Conservation (phyloP, 108 stramenopile genomes). For the Cyclotella kingstonii region DNA sequence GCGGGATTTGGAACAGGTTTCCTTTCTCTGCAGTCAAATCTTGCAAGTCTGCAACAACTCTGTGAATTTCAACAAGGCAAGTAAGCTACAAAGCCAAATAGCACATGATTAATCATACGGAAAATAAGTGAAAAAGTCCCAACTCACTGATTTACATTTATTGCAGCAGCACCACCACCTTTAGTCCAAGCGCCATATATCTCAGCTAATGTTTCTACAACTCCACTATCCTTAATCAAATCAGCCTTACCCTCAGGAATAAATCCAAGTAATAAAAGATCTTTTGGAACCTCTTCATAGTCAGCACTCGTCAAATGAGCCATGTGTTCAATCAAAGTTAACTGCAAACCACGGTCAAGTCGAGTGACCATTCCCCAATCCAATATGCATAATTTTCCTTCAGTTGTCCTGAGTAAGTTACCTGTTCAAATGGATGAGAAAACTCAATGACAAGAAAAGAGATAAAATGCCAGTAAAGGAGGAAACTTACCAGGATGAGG, state of each 20-base stretch:
- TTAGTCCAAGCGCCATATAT: constrained; percentile 85
- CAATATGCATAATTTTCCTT: constrained; percentile 89
- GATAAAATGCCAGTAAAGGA: constrained; percentile 33
- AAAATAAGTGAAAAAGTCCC: background rate
- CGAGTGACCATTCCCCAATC: constrained; percentile 97
- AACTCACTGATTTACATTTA: constrained; percentile 82
- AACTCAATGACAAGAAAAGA: constrained; percentile 2
- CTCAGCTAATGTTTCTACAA: constrained; percentile 84
- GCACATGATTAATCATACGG: background rate
- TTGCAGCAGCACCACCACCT: constrained; percentile 89
- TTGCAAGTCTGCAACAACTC: constrained; percentile 74
- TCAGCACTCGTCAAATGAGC: constrained; percentile 91
- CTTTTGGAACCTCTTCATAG: constrained; percentile 87
- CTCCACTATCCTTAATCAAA: constrained; percentile 82
- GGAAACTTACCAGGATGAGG: constrained; percentile 45
- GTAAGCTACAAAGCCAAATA: background rate
- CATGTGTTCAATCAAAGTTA: constrained; percentile 92
- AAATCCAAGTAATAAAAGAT: constrained; percentile 88
- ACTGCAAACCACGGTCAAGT: constrained; percentile 75
- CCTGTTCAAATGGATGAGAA: constrained; percentile 38
- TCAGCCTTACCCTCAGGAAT: constrained; percentile 76
- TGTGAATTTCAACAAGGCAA: background rate
- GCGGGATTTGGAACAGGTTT: constrained; percentile 59
- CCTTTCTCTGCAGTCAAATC: constrained; percentile 83
- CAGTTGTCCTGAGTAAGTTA: constrained; percentile 82